Evolutionary conservation across 2,329 filamentous ascomycete species (phyloP), one percentile per base, ranked within the genome.

Genomic region (Paraphoma sp.): DNA sequence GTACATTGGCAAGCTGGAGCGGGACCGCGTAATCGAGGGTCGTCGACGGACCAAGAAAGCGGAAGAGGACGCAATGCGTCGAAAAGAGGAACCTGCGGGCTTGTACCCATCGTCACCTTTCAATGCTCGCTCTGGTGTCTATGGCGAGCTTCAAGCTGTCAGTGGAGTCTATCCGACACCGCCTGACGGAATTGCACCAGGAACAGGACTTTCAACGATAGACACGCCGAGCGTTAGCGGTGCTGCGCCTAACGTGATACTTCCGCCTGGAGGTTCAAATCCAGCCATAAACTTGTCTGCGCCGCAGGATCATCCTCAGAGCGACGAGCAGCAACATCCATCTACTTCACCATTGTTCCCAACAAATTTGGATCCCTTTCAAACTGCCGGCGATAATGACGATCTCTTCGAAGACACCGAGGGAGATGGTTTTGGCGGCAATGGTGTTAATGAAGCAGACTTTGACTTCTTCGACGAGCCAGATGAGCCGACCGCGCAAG

Each of bases 401-500:
- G 85, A 89, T 64, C 78, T 92, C 5, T 91, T 91, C 68, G 67
- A 60, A 45, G 89, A 91, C 52, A 81, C 90, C 63, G 87, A 87
- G 11, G 85, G 84, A 8, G 88, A 91, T 62, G 85, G 89, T 63
- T 92, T 91, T 75, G 87, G 84, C n/a, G 85, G 87, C n/a, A 84
- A 86, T 60, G 86, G 80, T n/a, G 81, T 94, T n/a, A 93, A 89
- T 1, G 91, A 95, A 64, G 90, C 87, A 6, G 91, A 95, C 69
- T 94, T 94, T 72, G 91, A 86, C 71, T 94, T 93, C 74, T 94
- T 94, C 64, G 90, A 94, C 66, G 87, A 89, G 58, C 82, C 82
- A 2, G 79, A 78, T 45, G 78, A 73, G 42, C 82, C 82, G 1
- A 79, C 78, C 45, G 78, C 72, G 42, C 75, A 72, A n/a, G 73